phyloP scores from a whole-genome alignment of 495 filamentous ascomycete species.

The Penicillium herquei region DNA sequence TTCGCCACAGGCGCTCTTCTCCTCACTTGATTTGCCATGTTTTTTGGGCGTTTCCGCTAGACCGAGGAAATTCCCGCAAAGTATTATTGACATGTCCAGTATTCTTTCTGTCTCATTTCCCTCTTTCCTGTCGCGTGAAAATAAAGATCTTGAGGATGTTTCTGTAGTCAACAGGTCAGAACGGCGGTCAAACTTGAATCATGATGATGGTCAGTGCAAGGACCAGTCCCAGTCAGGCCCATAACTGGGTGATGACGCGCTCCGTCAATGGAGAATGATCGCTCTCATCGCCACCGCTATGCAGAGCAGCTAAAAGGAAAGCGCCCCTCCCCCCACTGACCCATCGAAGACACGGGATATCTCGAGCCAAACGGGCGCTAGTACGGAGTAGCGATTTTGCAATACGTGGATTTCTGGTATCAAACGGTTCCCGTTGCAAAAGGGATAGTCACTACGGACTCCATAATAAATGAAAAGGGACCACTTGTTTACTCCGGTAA shows the following conservation, averaged over 20 bases:
- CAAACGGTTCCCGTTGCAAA: not conserved
- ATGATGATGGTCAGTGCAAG: not conserved
- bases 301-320: not conserved
- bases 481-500: not conserved
- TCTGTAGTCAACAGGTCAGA: not conserved
- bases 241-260: not conserved
- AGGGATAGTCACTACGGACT: not conserved
- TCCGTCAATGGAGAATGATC: not conserved
- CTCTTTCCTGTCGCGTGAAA: not conserved
- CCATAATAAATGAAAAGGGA: not conserved
- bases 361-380: slow-evolving; percentile 2
- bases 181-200: slow-evolving; percentile 1
- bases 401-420: slow-evolving; percentile 1
- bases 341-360: slow-evolving; percentile 6
- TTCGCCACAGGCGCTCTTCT: slow-evolving; percentile 1
- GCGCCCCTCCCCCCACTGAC: not conserved
- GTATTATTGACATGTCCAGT: not conserved
- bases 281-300: slow-evolving; percentile 3
- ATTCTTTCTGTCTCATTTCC: not conserved
- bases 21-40: slow-evolving; percentile 5
- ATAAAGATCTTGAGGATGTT: too few relatives aligned
- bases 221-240: not conserved
- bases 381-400: not conserved
- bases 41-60: not conserved
- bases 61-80: not conserved